Base-by-base conservation (phyloP, 202 grass and related monocot species). In the Schoenoplectus triqueter region DNA sequence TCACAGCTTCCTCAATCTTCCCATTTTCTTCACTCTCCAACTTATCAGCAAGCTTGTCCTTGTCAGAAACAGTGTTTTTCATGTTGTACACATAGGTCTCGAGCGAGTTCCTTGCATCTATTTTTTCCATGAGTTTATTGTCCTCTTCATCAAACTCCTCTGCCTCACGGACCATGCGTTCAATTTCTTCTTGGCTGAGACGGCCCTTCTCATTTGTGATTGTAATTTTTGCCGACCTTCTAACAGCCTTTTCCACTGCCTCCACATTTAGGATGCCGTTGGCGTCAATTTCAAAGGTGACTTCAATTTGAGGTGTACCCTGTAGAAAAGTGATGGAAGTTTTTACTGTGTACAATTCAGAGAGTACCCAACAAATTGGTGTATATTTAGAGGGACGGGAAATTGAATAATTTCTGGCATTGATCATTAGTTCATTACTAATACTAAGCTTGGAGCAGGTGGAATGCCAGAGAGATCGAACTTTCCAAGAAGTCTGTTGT, bases 161-260 rank as follows among this genome's bases (percentile, higher is more conserved):
- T 7, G 92, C 92, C 52, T 94, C 89, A 1, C 79, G 72, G 84
- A 91, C 87, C 89, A 94, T 89, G 50, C 85, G 71, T 18, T 94
- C 92, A 48, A 94, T 94, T 86, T 94, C 92, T 82, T 91, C 87
- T 56, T 87, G 84, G 85, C 89, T 89, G 64, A 91, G 83, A 69
- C 85, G 87, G 40, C 92, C 92, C 31, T 74, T 86, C 80, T 88
- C 67, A 5, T 88, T 88, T 65, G 87, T 85, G 86, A 91, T 94
- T 11, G 89, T 88, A 68, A 88, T 88, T 11, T 87, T 89, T 66
- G 88, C 80, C 0, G 89, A 84, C 80, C 57, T 42, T 47, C 76
- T 64, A 1, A 74, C 79, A 7, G 83, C 87, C 83, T 88, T 94
- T 85, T 91, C 92, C 61, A 57, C 67, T 0, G 92, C 92, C 0